These are phyloP conservation scores for Candida railenensis DNA, from an alignment of 805 yeast genomes.

Conservation along the genomic window DNA sequence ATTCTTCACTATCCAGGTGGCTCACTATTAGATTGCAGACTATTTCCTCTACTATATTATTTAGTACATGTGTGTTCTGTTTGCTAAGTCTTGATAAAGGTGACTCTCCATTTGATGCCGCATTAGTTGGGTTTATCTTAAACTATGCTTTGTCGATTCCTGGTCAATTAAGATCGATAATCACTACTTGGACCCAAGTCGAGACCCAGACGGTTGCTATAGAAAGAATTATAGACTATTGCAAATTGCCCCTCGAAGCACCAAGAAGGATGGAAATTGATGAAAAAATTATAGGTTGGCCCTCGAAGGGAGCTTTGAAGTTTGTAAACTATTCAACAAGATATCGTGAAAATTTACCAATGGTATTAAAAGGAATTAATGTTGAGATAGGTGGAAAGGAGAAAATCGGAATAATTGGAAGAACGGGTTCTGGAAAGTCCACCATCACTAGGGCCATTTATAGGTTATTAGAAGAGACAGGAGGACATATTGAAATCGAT, in stretches of 20 bases:
- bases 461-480: conserved; percentile 41
- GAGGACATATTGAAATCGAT: conserved; percentile 40
- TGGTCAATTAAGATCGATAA: conserved; percentile 15
- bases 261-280: conserved; percentile 28
- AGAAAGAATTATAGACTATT: conserved; percentile 19
- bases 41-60: conserved; percentile 17
- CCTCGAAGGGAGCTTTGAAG: conserved; percentile 60
- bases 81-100: conserved; percentile 12
- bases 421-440: conserved; percentile 86
- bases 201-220: conserved; percentile 18
- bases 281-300: conserved; percentile 54
- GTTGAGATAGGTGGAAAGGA: conserved; percentile 42
- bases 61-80: conserved; percentile 17
- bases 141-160: conserved; percentile 17
- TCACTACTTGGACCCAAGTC: conserved; percentile 17
- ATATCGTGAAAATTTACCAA: conserved; percentile 72
- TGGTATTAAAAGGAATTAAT: conserved; percentile 43
- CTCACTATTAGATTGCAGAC: conserved; percentile 23
- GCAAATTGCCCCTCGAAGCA: conserved; percentile 31
- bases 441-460: conserved; percentile 57
- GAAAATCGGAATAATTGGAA: conserved; percentile 66
- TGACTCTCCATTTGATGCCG: conserved; percentile 11
- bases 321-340: conserved; percentile 71
- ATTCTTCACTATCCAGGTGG: conserved; percentile 22
- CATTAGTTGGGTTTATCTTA: conserved; percentile 20